Base-by-base conservation (phyloP, 2,329 filamentous ascomycete genomes). In the Ambrosiella xylebori region DNA sequence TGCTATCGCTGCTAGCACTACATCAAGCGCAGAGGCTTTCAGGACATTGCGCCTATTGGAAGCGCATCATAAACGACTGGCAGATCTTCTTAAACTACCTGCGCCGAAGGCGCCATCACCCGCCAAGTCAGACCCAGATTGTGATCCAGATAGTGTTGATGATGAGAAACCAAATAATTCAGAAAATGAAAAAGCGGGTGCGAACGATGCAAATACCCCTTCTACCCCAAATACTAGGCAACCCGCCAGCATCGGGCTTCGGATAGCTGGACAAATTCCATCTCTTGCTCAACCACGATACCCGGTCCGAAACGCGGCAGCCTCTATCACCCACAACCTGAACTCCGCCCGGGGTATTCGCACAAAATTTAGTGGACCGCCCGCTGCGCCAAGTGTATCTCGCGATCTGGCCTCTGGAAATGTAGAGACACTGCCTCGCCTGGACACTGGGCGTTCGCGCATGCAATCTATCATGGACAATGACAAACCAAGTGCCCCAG, bases 281-380 rank as follows among this genome's bases (percentile, higher is more conserved):
- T 74, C 80, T 35, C 45, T 59, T 36, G 53, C 59, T 17, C 59
- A 60, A 19, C 56, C 59, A 27, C 59, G 59, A n/a, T 60, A 55
- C 47, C 59, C 59, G 37, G 44, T 50, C 38, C 81, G 88, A 59
- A 85, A 90, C 59, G 73, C 84, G 60, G 81, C 84, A 2, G 88
- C 88, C 0, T 94, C 88, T 1, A 94, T 95, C 61, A 88, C 88
- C 35, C 95, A 81, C 70, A 94, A 94, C 65, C 73, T 95, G 49
- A 89, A 89, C 12, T 88, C 88, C 12, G 88, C 88, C 38, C 78
- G 89, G 62, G 89, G 89, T 15, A 95, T 95, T 64, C 76, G 78
- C 19, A 76, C 78, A 58, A 78, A 76, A 61, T 78, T 81, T 60
- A 76, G 83, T 61, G 77, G 81, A 27, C 82, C 84, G 61, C 84